A percentile compares a stretch with the other conserved stretches of the same genome.
These are phyloP conservation scores for Chaetoceros muelleri DNA, from an alignment of 108 stramenopile species.

Conservation along the genomic window DNA sequence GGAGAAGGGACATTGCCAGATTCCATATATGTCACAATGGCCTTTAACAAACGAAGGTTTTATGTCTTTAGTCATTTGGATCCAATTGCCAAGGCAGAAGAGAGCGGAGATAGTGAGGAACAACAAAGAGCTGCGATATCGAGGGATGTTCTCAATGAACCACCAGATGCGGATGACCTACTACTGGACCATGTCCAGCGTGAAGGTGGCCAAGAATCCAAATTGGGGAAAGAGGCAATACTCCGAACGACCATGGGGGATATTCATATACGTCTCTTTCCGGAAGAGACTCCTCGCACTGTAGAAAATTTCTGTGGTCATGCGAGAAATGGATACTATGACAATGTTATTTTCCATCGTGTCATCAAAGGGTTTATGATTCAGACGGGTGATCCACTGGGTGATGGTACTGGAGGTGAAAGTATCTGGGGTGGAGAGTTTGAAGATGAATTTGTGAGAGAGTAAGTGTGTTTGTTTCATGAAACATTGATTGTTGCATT, in stretches of 20 bases:
- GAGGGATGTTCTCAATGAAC: constrained; percentile 94
- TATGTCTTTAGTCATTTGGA: constrained; percentile 87
- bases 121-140: constrained; percentile 27
- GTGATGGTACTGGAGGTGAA: constrained; percentile 99
- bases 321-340: constrained; percentile 89
- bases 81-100: constrained; percentile 31
- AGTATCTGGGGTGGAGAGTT: constrained; percentile 99
- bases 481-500: constrained; percentile 10
- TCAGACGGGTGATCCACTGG: constrained; percentile 96
- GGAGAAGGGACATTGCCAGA: constrained; percentile 34
- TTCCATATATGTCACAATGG: constrained; percentile 72
- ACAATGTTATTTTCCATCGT: constrained; percentile 96
- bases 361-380: constrained; percentile 93
- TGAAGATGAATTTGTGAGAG: constrained; percentile 94
- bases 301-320: constrained; percentile 94
- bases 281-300: constrained; percentile 80
- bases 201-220: constrained; percentile 9
- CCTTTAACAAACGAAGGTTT: constrained; percentile 85
- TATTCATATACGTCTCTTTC: constrained; percentile 83
- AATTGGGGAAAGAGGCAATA: constrained; percentile 60
- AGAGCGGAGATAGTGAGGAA: constrained; percentile 22
- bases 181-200: constrained; percentile 14
- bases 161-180: constrained; percentile 77
- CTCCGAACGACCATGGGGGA: constrained; percentile 96
- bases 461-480: constrained; percentile 22